These are phyloP conservation scores for Podospora tetraspora DNA, from an alignment of 495 filamentous ascomycete species.

Conservation along the genomic window DNA sequence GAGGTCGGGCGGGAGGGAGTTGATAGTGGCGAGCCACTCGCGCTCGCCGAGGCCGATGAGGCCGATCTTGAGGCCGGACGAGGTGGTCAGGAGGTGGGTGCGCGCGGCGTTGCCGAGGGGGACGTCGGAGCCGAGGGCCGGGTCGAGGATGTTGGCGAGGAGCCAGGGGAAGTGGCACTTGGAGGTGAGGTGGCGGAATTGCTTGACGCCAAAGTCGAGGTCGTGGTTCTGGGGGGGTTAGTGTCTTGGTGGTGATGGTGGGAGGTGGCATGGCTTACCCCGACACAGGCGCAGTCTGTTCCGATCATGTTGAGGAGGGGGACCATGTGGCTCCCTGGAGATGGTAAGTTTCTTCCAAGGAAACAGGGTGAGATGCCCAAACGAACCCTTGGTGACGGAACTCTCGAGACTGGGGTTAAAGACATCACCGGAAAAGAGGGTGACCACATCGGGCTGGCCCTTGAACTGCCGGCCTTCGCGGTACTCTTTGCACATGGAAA, in stretches of 20 bases:
- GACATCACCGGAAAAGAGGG: conserved; percentile 85
- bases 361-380: neutral
- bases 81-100: conserved; percentile 65
- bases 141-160: conserved; percentile 77
- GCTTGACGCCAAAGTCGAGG: conserved; percentile 83
- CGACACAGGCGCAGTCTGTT: conserved; percentile 72
- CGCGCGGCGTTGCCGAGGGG: conserved; percentile 66
- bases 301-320: conserved; percentile 74
- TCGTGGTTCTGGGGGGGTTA: conserved; percentile 64
- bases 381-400: conserved; percentile 71
- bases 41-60: conserved; percentile 77
- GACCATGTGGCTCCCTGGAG: conserved; percentile 69
- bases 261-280: conserved; percentile 47
- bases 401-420: conserved; percentile 88
- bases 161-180: conserved; percentile 88
- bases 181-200: conserved; percentile 64
- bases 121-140: conserved; percentile 61
- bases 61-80: conserved; percentile 80
- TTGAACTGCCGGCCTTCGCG: conserved; percentile 51
- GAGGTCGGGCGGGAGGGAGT: conserved; percentile 70
- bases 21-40: conserved; percentile 80
- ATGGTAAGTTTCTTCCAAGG: neutral
- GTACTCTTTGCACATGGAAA: conserved; percentile 71
- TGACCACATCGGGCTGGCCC: conserved; percentile 60
- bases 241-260: neutral